These are phyloP conservation scores for Cercis canadensis DNA, from an alignment of 306 rosid genomes.

Conservation along the genomic window DNA sequence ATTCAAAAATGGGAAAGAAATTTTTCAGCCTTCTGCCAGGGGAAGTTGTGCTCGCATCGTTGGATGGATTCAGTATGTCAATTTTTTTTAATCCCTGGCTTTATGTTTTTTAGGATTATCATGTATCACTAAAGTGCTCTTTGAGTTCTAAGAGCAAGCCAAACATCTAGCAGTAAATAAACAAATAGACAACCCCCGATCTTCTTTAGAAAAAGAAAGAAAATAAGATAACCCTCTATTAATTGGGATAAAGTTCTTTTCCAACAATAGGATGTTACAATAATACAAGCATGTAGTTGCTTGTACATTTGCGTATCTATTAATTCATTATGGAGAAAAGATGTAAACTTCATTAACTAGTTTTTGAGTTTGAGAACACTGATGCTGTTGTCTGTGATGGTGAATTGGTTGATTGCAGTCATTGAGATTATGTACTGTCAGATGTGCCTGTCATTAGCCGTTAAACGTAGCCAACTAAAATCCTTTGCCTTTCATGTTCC, in stretches of 20 bases:
- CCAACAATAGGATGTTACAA: background rate
- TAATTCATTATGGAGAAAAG: background rate
- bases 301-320: background rate
- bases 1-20: conserved; percentile 76
- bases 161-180: conserved; percentile 21
- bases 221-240: conserved; percentile 9
- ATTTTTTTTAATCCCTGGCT: conserved; percentile 23
- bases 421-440: background rate
- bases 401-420: conserved; percentile 13
- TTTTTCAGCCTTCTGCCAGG: conserved; percentile 84
- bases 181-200: conserved; percentile 12
- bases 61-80: conserved; percentile 91
- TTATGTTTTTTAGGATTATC: conserved; percentile 12
- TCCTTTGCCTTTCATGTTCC: conserved; percentile 6
- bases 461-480: conserved; percentile 10
- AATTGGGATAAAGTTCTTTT: background rate
- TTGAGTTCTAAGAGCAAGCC: conserved; percentile 26
- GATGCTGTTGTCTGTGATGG: background rate
- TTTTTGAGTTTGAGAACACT: conserved; percentile 15
- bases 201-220: conserved; percentile 12
- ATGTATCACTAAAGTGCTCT: background rate
- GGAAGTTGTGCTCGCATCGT: conserved; percentile 90
- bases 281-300: background rate
- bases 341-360: conserved; percentile 2
- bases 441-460: background rate